Evolutionary conservation across 805 yeast genomes (phyloP), one percentile per base, ranked within the genome.

Genomic region (Saturnispora quitensis): DNA sequence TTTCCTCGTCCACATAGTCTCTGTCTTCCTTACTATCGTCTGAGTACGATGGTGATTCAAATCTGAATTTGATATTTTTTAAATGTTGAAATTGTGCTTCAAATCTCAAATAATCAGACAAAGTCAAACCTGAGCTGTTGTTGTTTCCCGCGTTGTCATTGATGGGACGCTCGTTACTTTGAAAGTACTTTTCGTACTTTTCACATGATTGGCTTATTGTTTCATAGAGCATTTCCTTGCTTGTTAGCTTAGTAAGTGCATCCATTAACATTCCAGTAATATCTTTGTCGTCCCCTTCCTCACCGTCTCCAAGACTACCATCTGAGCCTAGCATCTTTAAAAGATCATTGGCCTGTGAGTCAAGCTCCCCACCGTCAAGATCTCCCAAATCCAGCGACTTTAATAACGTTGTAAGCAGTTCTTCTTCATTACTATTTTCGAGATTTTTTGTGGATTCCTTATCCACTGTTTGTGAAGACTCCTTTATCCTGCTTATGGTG

Each of bases 201-300:
- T 72, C 68, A 56, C 82, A 79, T 64, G 90, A 74, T 54, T 89
- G 96, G 61, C 83, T 85, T 68, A 91, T 75, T 2, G 98, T 97
- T 58, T 85, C 95, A 62, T 87, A 90, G 38, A 91, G 73, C 20
- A 90, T 86, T 52, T 84, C 90, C 62, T 89, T 91, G 5, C 93
- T 80, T 7, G 93, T 79, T 64, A 91, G 75, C 63, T 89, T 91
- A 55, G 81, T 83, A 60, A 91, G 73, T 81, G 91, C 81, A 36
- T 86, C 88, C 18, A 74, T 76, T 54, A 88, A 68, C 46, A 88
- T 68, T 53, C 79, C 78, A 25, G 83, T 72, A 56, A 84, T 68
- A 38, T 62, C 67, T 6, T 63, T 72, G 25, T 53, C 47, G 6
- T 55, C 59, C 3, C 42, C 47, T 12, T 67, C 77, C 6, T 62